A percentile compares a stretch with the other conserved stretches of the same genome.
These are phyloP conservation scores for Aspergillus quadricinctus DNA, from an alignment of 2,329 filamentous ascomycete genomes.

Conservation along the genomic window DNA sequence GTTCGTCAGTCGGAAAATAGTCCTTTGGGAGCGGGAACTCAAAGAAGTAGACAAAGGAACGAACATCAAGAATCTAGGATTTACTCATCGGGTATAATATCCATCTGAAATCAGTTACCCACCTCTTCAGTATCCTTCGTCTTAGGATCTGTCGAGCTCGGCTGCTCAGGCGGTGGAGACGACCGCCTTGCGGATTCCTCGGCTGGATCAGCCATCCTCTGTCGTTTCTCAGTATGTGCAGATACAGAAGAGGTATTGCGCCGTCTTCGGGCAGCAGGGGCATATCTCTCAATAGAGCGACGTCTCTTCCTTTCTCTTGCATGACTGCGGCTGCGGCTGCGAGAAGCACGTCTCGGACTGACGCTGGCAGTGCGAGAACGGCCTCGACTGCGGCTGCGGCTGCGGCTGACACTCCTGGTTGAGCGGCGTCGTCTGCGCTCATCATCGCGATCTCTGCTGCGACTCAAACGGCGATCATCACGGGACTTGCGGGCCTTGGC, in stretches of 20 bases:
- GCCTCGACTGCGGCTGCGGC: conserved; percentile 24
- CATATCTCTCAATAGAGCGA: conserved; percentile 44
- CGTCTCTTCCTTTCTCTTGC: conserved; percentile 38
- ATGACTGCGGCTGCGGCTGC: conserved; percentile 24
- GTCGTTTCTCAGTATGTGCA: conserved; percentile 39
- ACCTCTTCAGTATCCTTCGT: conserved; percentile 28
- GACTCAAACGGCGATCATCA: conserved; percentile 41
- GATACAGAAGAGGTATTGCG: conserved; percentile 42
- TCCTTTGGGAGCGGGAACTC: background rate
- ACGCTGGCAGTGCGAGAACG: conserved; percentile 5
- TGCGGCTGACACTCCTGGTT: conserved; percentile 26
- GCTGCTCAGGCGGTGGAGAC: conserved; percentile 15
- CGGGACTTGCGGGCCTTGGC: conserved; percentile 41
- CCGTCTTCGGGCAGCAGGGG: conserved; percentile 37
- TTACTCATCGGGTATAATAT: background rate
- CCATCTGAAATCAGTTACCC: conserved; percentile 22
- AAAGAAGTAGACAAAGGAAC: conserved; percentile 7
- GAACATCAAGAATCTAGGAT: conserved; percentile 6
- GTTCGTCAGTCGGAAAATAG: conserved; percentile 13
- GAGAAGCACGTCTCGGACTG: background rate
- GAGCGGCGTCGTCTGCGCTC: conserved; percentile 25
- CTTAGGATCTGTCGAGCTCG: conserved; percentile 14
- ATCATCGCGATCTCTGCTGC: conserved; percentile 29
- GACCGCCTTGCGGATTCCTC: conserved; percentile 22
- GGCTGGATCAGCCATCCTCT: conserved; percentile 37